Conservation (phyloP, 495 filamentous ascomycete species). For the Podospora australis region DNA sequence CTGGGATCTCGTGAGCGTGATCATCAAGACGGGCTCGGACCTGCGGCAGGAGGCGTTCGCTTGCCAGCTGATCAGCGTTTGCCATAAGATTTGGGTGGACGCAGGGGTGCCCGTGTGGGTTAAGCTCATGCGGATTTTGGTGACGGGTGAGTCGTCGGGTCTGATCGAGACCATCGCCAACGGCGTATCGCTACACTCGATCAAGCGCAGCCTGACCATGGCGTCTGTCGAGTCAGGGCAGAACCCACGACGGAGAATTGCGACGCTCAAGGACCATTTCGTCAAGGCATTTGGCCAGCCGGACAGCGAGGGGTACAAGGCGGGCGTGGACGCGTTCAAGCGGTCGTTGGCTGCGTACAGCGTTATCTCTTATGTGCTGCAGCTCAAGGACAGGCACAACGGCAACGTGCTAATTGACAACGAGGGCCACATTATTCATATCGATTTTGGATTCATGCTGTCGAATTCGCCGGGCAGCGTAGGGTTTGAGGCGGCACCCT, state of each 20-base stretch:
- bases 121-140: constrained; percentile 71
- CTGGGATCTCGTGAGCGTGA: constrained; percentile 73
- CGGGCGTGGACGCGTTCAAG: constrained; percentile 63
- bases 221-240: constrained; percentile 56
- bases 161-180: constrained; percentile 77
- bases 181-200: constrained; percentile 66
- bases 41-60: constrained; percentile 73
- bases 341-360: constrained; percentile 67
- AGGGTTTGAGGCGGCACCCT: constrained; percentile 72
- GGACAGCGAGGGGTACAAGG: constrained; percentile 54
- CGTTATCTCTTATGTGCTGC: constrained; percentile 67
- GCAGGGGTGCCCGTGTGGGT: constrained; percentile 69
- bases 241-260: constrained; percentile 61
- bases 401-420: constrained; percentile 75
- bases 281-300: constrained; percentile 63
- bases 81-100: constrained; percentile 67
- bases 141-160: constrained; percentile 70
- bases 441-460: constrained; percentile 80
- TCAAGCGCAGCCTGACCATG: constrained; percentile 68
- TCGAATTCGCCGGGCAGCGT: constrained; percentile 70
- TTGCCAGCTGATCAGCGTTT: constrained; percentile 68
- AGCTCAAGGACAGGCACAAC: constrained; percentile 76
- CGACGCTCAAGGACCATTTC: constrained; percentile 70
- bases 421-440: constrained; percentile 72
- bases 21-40: constrained; percentile 73